Conservation (phyloP, 345 rosid genomes). For the Eucalyptus decipiens region DNA sequence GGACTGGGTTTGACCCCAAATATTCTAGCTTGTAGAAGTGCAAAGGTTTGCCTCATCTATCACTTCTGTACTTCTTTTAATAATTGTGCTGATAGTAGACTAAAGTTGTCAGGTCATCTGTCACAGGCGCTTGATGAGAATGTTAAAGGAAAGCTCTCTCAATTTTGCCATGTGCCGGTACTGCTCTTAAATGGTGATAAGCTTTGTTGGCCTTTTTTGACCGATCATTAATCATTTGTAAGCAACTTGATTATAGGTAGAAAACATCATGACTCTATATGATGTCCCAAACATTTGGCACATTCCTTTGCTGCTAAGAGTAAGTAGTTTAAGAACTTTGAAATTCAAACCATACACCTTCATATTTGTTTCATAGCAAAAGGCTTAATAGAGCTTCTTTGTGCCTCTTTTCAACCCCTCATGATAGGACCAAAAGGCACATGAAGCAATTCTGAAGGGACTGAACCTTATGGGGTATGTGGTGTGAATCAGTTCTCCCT, state of each 20-base stretch:
- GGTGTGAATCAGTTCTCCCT: neutral
- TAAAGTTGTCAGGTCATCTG: constrained; percentile 4
- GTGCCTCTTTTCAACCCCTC: neutral
- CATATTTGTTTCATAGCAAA: neutral
- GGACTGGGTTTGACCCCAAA: constrained; percentile 84
- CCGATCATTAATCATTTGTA: neutral
- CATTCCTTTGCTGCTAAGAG: constrained; percentile 78
- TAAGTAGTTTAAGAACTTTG: constrained; percentile 10
- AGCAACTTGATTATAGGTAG: constrained; percentile 30
- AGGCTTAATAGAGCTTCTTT: neutral
- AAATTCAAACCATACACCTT: neutral
- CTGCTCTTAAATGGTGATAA: neutral
- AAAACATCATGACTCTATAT: constrained; percentile 66
- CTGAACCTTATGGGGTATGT: constrained; percentile 66
- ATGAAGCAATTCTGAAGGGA: constrained; percentile 68
- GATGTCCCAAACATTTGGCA: constrained; percentile 99
- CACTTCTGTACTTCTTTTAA: neutral
- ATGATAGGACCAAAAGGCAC: constrained; percentile 89
- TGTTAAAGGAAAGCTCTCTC: constrained; percentile 78
- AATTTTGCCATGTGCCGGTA: constrained; percentile 91
- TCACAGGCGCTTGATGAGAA: constrained; percentile 74
- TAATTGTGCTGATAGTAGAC: neutral
- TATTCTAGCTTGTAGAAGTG: constrained; percentile 88
- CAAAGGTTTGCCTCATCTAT: constrained; percentile 29
- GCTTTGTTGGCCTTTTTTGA: neutral